phyloP scores from a whole-genome alignment of 306 rosid genomes.

The Erythrophleum fordii region DNA sequence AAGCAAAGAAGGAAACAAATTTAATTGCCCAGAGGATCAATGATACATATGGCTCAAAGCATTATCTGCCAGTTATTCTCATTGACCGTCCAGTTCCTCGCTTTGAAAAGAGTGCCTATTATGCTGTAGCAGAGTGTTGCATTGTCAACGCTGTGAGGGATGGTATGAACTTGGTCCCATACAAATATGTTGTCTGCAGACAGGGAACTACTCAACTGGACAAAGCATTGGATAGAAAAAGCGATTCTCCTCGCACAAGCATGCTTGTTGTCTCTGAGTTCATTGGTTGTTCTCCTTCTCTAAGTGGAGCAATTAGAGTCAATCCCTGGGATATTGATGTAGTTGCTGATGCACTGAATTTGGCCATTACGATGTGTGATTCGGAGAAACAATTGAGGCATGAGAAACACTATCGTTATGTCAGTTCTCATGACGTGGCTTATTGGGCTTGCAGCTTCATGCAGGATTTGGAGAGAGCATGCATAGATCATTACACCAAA shows the following conservation, averaged over 20 bases:
- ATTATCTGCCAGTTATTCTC: constrained; percentile 68
- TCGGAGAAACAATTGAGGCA: constrained; percentile 75
- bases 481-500: constrained; percentile 68
- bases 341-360: constrained; percentile 73
- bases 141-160: constrained; percentile 84
- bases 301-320: constrained; percentile 89
- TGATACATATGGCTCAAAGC: constrained; percentile 52
- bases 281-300: constrained; percentile 83
- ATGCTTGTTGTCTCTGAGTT: constrained; percentile 86
- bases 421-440: constrained; percentile 82
- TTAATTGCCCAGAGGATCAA: constrained; percentile 64
- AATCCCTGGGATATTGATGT: constrained; percentile 85
- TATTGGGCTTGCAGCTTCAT: constrained; percentile 84
- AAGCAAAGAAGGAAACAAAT: constrained; percentile 67
- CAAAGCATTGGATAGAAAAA: constrained; percentile 50
- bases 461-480: constrained; percentile 80
- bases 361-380: constrained; percentile 61
- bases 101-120: constrained; percentile 77
- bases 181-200: constrained; percentile 78
- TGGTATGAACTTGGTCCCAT: constrained; percentile 87
- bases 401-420: constrained; percentile 73
- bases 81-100: constrained; percentile 76
- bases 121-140: constrained; percentile 81
- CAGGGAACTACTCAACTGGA: constrained; percentile 64
- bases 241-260: constrained; percentile 61